Conservation (phyloP, 495 filamentous ascomycete genomes). For the Penicillium simplicissimum region DNA sequence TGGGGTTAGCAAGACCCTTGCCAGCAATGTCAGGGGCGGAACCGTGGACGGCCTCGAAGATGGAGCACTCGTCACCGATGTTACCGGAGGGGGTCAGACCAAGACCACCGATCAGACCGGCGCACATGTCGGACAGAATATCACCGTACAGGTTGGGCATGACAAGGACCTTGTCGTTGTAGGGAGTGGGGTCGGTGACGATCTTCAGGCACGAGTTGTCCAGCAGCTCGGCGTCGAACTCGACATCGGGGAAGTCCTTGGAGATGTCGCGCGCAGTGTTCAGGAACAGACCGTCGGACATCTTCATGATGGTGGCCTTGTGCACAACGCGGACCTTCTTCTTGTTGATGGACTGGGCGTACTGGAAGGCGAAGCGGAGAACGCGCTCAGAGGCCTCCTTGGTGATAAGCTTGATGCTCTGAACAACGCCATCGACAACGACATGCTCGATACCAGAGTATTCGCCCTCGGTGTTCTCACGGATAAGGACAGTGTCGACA, state of each 20-base stretch:
- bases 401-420: slow-evolving; percentile 99
- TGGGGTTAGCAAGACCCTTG: slow-evolving; percentile 93
- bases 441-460: slow-evolving; percentile 99
- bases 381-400: slow-evolving; percentile 90
- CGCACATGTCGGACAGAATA: slow-evolving; percentile 99
- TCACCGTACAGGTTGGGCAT: slow-evolving; percentile 99
- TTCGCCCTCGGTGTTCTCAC: slow-evolving; percentile 99
- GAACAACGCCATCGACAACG: slow-evolving; percentile 95
- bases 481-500: slow-evolving; percentile 96
- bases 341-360: slow-evolving; percentile 86
- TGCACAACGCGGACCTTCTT: slow-evolving; percentile 96
- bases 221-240: slow-evolving; percentile 95
- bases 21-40: slow-evolving; percentile 97
- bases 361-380: slow-evolving; percentile 94
- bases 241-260: slow-evolving; percentile 91
- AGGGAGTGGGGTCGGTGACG: slow-evolving; percentile 87
- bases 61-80: slow-evolving; percentile 98
- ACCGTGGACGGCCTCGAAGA: slow-evolving; percentile 99
- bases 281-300: slow-evolving; percentile 97
- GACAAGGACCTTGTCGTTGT: slow-evolving; percentile 99
- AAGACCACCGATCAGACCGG: slow-evolving; percentile 95
- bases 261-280: slow-evolving; percentile 76
- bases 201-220: slow-evolving; percentile 99
- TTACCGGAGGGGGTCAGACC: slow-evolving; percentile 97
- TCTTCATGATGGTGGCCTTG: slow-evolving; percentile 99